Evolutionary conservation across 2,329 filamentous ascomycete genomes (phyloP), one percentile per base, ranked within the genome.

Genomic region (Colletotrichum musicola): DNA sequence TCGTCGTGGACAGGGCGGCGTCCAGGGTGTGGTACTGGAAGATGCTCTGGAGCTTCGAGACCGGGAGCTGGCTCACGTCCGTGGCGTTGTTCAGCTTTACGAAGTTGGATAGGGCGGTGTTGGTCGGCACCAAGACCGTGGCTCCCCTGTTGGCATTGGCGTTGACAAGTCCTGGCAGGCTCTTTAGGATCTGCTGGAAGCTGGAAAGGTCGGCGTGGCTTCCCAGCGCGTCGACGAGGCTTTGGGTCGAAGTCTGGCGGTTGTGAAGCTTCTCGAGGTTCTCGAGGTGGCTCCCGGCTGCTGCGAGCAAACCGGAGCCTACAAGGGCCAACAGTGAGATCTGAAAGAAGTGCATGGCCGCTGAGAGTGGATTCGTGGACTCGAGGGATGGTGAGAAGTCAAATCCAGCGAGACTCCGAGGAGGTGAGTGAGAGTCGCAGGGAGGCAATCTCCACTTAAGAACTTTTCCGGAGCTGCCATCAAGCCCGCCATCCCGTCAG

Each of bases 21-120:
- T 64, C 68, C 38, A 75, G 42, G 51, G 71, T 65, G 50, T 74
- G 73, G 57, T 81, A 81, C 61, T 76, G 75, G 40, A 81, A 73
- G 57, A 81, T 78, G 38, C 76, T 81, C 70, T 73, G 70, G 56
- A 81, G 75, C 73, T 79, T 79, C 69, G 77, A 75, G 14, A 74
- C 10, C 53, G 73, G 69, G 42, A 78, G 71, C 71, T 81, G 77
- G 66, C 76, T 79, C 68, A 81, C 71, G 64, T 79, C 53, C 51
- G 50, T 65, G 35, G 47, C 30, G 10, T 67, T 67, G n/a, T 46
- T 56, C 14, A 55, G 46, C 38, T 65, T 60, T 44, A 64, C 35
- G 55, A 59, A 71, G 6, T 44, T 27, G 18, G 22, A 18, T n/a
- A 70, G 42, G 27, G 67, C 67, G 16, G 44, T 27, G 16, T 71